Evolutionary conservation across 2,329 filamentous ascomycete genomes (phyloP).

Genomic region (Ilyonectria destructans): DNA sequence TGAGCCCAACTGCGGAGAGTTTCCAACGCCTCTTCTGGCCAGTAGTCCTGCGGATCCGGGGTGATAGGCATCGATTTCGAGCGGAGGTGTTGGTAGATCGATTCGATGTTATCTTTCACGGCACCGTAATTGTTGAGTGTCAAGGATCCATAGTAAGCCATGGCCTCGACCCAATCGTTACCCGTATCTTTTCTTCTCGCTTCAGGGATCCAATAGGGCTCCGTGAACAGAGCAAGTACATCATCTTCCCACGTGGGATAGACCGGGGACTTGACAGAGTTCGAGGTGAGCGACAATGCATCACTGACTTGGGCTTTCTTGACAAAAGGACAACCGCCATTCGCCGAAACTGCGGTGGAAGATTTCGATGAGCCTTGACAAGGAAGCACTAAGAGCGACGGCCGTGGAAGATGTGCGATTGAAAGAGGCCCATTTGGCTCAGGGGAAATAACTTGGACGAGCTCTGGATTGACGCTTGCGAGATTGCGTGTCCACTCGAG

Average conservation of each 20-base stretch:
- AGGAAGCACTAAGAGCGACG: constrained; percentile 14
- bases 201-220: constrained; percentile 22
- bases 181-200: neutral
- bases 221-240: constrained; percentile 4
- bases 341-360: neutral
- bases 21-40: constrained; percentile 30
- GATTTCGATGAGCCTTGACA: neutral
- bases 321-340: neutral
- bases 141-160: constrained; percentile 15
- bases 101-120: constrained; percentile 13
- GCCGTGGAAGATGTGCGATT: constrained; percentile 1
- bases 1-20: constrained; percentile 27
- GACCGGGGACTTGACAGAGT: neutral
- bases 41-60: constrained; percentile 23
- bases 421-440: constrained; percentile 7
- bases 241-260: constrained; percentile 21
- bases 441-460: neutral
- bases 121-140: constrained; percentile 13
- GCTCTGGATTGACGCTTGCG: neutral
- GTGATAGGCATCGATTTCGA: constrained; percentile 32
- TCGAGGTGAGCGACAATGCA: neutral
- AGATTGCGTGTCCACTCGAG: constrained; percentile 2
- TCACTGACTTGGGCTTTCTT: neutral
- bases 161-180: constrained; percentile 7
- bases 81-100: constrained; percentile 26